These are phyloP conservation scores for Ascosphaera pollenicola DNA, from an alignment of 2,329 filamentous ascomycete genomes.

Conservation along the genomic window DNA sequence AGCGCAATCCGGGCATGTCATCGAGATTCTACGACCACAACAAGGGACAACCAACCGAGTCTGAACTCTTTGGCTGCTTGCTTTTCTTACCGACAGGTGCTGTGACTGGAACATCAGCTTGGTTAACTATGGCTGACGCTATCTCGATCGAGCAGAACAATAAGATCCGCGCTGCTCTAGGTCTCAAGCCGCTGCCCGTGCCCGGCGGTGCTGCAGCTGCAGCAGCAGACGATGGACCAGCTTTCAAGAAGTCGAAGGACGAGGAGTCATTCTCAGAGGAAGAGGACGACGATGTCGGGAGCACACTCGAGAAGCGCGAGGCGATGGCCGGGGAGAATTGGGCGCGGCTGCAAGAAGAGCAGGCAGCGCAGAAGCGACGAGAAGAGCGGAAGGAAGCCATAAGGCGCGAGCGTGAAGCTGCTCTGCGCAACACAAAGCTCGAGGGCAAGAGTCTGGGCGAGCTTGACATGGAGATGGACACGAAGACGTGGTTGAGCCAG, in stretches of 20 bases:
- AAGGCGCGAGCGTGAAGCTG: slow-evolving; percentile 68
- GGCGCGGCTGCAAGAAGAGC: slow-evolving; percentile 44
- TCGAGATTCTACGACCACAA: no score
- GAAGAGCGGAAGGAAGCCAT: slow-evolving; percentile 64
- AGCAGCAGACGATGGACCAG: slow-evolving; percentile 22
- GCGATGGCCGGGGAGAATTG: slow-evolving; percentile 23
- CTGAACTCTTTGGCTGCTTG: not conserved
- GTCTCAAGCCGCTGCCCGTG: slow-evolving; percentile 72
- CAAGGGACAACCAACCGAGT: not conserved
- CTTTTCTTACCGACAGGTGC: not conserved
- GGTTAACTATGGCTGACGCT: slow-evolving; percentile 23
- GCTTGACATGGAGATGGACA: slow-evolving; percentile 42
- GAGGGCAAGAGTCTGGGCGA: slow-evolving; percentile 75
- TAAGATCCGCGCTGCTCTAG: slow-evolving; percentile 69
- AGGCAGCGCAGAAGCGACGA: slow-evolving; percentile 49
- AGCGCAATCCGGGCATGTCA: no score
- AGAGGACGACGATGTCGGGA: slow-evolving; percentile 46
- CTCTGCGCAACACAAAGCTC: slow-evolving; percentile 51
- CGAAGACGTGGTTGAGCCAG: slow-evolving; percentile 66
- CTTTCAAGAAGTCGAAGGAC: slow-evolving; percentile 32
- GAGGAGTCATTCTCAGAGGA: slow-evolving; percentile 16
- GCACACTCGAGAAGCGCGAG: slow-evolving; percentile 53
- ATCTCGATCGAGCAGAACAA: slow-evolving; percentile 83
- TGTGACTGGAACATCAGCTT: not conserved
- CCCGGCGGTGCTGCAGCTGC: slow-evolving; percentile 32